phyloP scores from a whole-genome alignment of 2,329 filamentous ascomycete species.

The Pseudocercospora fuligena region DNA sequence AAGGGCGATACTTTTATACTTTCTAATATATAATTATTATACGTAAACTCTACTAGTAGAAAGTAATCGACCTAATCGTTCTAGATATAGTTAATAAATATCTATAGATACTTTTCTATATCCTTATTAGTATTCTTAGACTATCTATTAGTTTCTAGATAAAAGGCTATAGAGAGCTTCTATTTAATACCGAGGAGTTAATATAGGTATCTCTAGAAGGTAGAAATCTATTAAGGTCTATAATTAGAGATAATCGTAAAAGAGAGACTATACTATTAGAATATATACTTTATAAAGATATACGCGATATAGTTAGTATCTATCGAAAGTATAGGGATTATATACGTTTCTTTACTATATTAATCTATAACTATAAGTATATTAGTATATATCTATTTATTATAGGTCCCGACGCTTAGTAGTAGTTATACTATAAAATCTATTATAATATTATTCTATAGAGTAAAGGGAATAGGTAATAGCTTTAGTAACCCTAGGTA shows the following conservation, averaged over 20 bases:
- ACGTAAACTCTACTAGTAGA: background rate
- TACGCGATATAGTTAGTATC: too few species aligned
- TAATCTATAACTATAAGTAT: too few species aligned
- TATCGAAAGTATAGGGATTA: too few species aligned
- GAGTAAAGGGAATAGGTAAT: too few species aligned
- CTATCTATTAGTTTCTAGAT: background rate
- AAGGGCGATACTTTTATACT: background rate
- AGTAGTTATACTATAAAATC: background rate
- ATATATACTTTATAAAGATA: too few species aligned
- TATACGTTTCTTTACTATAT: too few species aligned
- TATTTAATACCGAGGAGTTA: background rate
- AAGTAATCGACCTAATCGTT: background rate
- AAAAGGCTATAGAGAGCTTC: background rate
- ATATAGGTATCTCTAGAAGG: background rate
- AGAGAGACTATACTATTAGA: too few species aligned
- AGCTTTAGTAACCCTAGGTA: too few species aligned
- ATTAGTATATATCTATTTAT: background rate
- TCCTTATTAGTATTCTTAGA: conserved; percentile 4
- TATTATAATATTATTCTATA: background rate
- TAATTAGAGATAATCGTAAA: background rate
- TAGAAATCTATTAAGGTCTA: background rate
- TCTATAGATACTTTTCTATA: background rate
- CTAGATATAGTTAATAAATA: background rate
- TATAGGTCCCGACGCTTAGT: background rate
- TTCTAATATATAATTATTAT: background rate